Evolutionary conservation across 352 stramenopile species (phyloP).

Genomic region (Aphanomyces invadans): DNA sequence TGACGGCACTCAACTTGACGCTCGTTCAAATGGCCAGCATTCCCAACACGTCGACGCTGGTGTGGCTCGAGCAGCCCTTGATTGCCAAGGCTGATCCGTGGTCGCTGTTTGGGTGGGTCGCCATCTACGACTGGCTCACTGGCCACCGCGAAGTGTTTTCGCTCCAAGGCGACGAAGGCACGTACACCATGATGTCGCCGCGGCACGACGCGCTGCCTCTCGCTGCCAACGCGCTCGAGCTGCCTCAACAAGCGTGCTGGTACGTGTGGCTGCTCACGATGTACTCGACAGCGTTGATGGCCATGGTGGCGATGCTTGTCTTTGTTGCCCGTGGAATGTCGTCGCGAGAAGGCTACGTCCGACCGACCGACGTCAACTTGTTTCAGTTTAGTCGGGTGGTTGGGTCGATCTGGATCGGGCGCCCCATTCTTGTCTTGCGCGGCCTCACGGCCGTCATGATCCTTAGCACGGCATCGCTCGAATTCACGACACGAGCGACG

Average conservation of each 20-base stretch:
- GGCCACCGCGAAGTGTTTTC: conserved; percentile 8
- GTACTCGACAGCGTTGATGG: too few relatives aligned
- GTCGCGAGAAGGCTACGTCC: too few relatives aligned
- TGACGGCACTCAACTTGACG: not conserved
- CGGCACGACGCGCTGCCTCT: too few relatives aligned
- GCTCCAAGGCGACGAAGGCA: too few relatives aligned
- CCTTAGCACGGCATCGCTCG: not conserved
- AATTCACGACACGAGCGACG: not conserved
- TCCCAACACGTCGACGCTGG: not conserved
- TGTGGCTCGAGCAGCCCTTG: not conserved
- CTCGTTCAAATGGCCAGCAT: not conserved
- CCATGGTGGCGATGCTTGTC: too few relatives aligned
- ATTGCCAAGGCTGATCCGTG: not conserved
- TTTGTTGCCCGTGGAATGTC: not conserved
- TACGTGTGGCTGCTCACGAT: not conserved
- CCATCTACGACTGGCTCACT: conserved; percentile 9
- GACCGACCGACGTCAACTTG: too few relatives aligned
- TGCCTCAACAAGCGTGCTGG: not conserved
- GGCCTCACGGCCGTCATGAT: conserved; percentile 4
- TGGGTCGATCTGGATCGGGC: conserved; percentile 2
- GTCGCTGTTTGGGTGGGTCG: not conserved
- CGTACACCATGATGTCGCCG: too few relatives aligned
- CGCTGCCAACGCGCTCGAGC: not conserved
- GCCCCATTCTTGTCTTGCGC: conserved; percentile 1
- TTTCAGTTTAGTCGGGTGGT: conserved; percentile 17